Evolutionary conservation across 1,284 basidiomycete species (phyloP), one percentile per base, ranked within the genome.

Genomic region (Leucoagaricus sp.): DNA sequence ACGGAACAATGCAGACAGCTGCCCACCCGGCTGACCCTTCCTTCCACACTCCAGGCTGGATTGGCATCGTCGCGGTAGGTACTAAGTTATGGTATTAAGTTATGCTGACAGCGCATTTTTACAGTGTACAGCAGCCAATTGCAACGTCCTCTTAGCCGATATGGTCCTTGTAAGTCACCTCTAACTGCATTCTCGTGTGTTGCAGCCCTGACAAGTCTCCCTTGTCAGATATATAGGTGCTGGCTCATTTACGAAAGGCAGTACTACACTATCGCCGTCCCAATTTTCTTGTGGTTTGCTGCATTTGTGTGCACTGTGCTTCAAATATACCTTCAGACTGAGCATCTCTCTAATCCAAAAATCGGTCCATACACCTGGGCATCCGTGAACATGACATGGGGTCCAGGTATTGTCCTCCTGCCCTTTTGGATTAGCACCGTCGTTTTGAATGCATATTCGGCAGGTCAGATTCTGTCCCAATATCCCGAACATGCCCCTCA

Each of bases 351-450:
- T 5, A 48, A 42, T 12, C 45, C 44, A 2, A 19, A 8, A 2
- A 31, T 38, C n/a, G 29, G 38, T 9, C 36, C 29, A n/a, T 31
- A 40, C 6, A 23, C 8, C 7, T 49, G 57, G 57, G 41, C 26
- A 5, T 31, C 52, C 7, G 57, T 58, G 8, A 54, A 49, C 13
- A 58, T 58, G 46, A 34, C 26, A 6, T 17, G 49, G 12, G 57
- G 57, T 1, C 57, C 52, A 12, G 52, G 57, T 6, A 54, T 49
- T 17, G 52, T 54, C 10, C 46, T 58, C 23, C 36, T 41, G n/a
- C 57, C 57, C 4, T 58, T 58, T 41, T 58, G 57, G 57, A 51
- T n/a, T 15, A 44, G 42, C 13, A 49, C 57, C 15, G 28, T 54
- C 7, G n/a, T 54, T 15, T 23, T 58, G 3, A 54, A 54, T 15